Evolutionary conservation across 495 filamentous ascomycete genomes (phyloP), one percentile per base, ranked within the genome.

Genomic region (Neurospora intermedia): DNA sequence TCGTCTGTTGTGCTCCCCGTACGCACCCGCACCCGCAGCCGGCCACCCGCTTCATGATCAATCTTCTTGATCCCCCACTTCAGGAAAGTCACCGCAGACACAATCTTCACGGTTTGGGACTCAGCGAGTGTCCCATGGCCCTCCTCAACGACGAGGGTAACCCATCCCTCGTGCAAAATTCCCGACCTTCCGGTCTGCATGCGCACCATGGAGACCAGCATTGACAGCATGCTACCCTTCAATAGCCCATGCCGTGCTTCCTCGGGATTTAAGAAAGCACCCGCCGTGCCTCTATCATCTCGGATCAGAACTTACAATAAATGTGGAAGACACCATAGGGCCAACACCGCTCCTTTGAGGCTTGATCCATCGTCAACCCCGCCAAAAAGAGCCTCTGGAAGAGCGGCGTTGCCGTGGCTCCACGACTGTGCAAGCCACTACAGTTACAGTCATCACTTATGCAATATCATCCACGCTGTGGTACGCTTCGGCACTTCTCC

Each of bases 181-280:
- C 78, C 75, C 78, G 75, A 69, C 73, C 43, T 78, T 75, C 75
- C 77, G 77, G 78, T 72, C 74, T 80, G 77, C 72, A 73, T 54
- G 39, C 41, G 43, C 70, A 48, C 43, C 41, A 70, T 54, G 38
- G 54, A 42, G 4, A 38, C 54, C 23, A 66, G 23, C 54, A 66
- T 66, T 66, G 54, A 66, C 54, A 66, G 54, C 54, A 66, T 35
- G 54, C 54, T 66, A 35, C 54, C 27, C 54, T 35, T 66, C 27
- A 38, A 16, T 15, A 35, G 13, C 35, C 15, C 54, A 23, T 66
- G 54, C 54, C 27, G 54, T 66, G 27, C 31, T 66, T 15, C 54
- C 54, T 66, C 54, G 54, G 27, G 54, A 66, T 18, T 15, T 27
- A 66, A 35, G 35, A 66, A 66, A 66, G 54, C 27, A 27, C 54